These are phyloP conservation scores for Stenocarpella maydis DNA, from an alignment of 2,329 filamentous ascomycete genomes.

Conservation along the genomic window DNA sequence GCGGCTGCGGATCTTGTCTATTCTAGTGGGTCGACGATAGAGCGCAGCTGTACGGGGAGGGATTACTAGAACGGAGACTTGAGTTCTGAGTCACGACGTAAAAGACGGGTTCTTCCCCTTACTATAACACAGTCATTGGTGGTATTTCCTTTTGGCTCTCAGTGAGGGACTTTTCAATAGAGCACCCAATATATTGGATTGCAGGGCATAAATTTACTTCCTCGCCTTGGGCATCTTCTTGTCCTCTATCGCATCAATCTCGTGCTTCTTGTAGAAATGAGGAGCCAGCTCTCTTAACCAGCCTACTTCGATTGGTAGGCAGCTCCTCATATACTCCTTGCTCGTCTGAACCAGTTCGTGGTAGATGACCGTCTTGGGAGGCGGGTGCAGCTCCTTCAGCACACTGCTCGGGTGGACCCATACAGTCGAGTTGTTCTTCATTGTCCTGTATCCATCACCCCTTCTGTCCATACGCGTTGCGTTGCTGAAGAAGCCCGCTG, in stretches of 20 bases:
- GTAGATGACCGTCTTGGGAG: slow-evolving; percentile 84
- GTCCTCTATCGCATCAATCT: slow-evolving; percentile 83
- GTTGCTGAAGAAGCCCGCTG: slow-evolving; percentile 93
- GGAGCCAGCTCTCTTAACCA: slow-evolving; percentile 92
- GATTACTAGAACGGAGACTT: not conserved
- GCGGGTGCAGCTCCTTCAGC: slow-evolving; percentile 79
- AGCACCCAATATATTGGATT: not conserved
- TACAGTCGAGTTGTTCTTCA: slow-evolving; percentile 89
- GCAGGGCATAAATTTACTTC: slow-evolving; percentile 28
- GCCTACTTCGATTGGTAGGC: slow-evolving; percentile 82
- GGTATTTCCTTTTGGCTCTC: no score
- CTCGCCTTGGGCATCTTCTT: slow-evolving; percentile 64
- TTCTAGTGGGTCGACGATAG: not conserved
- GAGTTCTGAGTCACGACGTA: not conserved
- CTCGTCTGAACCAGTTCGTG: slow-evolving; percentile 83
- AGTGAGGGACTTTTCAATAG: not conserved
- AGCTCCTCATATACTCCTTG: slow-evolving; percentile 92
- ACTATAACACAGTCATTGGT: not conserved
- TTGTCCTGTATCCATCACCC: slow-evolving; percentile 87
- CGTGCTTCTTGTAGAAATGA: slow-evolving; percentile 93
- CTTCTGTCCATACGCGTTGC: slow-evolving; percentile 83
- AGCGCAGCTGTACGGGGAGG: not conserved
- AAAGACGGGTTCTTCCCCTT: no score
- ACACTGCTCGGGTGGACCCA: slow-evolving; percentile 92
- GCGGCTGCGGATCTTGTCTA: not conserved